These are phyloP conservation scores for Bocquillonia castaneifolia DNA, from an alignment of 441 rosid species.

Conservation along the genomic window DNA sequence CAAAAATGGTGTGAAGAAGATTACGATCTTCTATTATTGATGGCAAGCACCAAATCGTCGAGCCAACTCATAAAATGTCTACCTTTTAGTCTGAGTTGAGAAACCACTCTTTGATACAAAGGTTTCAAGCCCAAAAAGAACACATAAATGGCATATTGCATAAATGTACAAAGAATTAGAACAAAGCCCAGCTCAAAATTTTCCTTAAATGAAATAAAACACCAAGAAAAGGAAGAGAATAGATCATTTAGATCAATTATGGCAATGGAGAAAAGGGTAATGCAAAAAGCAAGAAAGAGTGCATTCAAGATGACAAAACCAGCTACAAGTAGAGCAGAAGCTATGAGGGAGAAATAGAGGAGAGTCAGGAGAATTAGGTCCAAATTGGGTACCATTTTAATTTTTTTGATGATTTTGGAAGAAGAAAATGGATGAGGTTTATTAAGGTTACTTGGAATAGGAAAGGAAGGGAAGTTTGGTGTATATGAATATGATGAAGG, in stretches of 20 bases:
- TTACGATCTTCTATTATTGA: not conserved
- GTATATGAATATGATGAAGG: not conserved
- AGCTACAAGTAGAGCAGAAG: conserved; percentile 16
- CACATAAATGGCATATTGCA: conserved; percentile 11
- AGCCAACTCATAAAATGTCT: not conserved
- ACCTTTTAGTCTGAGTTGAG: conserved; percentile 20
- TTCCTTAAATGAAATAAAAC: conserved; percentile 9
- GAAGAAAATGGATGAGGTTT: not conserved
- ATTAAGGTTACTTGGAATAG: not conserved
- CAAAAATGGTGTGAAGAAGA: not conserved
- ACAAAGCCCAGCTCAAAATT: conserved; percentile 32
- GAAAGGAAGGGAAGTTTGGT: not conserved
- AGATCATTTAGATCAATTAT: conserved; percentile 23
- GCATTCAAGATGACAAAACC: conserved; percentile 16
- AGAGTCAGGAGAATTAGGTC: conserved; percentile 34
- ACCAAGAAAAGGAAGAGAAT: conserved; percentile 7
- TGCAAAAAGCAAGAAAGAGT: conserved; percentile 27
- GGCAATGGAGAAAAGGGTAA: conserved; percentile 26
- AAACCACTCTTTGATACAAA: conserved; percentile 1
- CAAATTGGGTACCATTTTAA: conserved; percentile 33
- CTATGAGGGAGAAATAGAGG: conserved; percentile 30
- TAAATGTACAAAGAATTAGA: conserved; percentile 21
- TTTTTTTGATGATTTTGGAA: not conserved
- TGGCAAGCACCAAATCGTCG: conserved; percentile 11
- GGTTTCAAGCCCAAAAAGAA: conserved; percentile 19